A percentile compares a stretch with the other conserved stretches of the same genome.
phyloP scores from a whole-genome alignment of 805 yeast species.

The Candida adriatica region DNA sequence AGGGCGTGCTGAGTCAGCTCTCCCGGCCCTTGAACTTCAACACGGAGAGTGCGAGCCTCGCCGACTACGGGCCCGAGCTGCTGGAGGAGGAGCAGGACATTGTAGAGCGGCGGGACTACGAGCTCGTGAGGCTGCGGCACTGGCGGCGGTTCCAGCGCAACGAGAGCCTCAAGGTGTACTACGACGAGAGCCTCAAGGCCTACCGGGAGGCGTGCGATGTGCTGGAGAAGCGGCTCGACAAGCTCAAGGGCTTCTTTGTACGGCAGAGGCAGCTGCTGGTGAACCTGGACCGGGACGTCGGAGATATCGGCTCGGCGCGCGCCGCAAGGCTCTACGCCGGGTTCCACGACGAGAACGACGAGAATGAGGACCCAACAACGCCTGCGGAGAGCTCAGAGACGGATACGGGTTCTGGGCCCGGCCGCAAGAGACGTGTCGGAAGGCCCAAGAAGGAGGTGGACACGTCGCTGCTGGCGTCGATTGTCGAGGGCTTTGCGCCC shows the following conservation, averaged over 20 bases:
- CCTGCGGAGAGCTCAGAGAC: too few species aligned
- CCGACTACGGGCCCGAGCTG: slow-evolving; percentile 5
- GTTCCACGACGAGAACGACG: slow-evolving; percentile 9
- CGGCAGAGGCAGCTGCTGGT: slow-evolving; percentile 24
- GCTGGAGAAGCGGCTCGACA: slow-evolving; percentile 24
- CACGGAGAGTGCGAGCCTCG: slow-evolving; percentile 3
- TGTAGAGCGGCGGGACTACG: slow-evolving; percentile 28
- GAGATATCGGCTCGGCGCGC: slow-evolving; percentile 24
- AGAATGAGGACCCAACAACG: too few species aligned
- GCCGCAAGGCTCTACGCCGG: slow-evolving; percentile 27
- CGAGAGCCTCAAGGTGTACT: slow-evolving; percentile 20
- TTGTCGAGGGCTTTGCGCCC: too few species aligned
- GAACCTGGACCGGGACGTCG: slow-evolving; percentile 21
- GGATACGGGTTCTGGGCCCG: too few species aligned
- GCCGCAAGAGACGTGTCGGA: too few species aligned
- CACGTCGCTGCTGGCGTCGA: slow-evolving; percentile 1
- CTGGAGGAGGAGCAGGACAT: slow-evolving; percentile 24
- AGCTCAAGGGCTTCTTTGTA: slow-evolving; percentile 26
- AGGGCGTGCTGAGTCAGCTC: slow-evolving; percentile 1
- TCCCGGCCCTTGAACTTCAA: slow-evolving; percentile 4
- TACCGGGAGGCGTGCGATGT: slow-evolving; percentile 23
- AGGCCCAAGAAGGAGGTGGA: slow-evolving; percentile 5
- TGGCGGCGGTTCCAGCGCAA: slow-evolving; percentile 22
- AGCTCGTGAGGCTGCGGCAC: slow-evolving; percentile 22
- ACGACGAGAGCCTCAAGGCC: slow-evolving; percentile 21